A percentile compares a stretch with the other conserved stretches of the same genome.
phyloP scores from a whole-genome alignment of 2,329 filamentous ascomycete genomes.

The Penicillium sp. region DNA sequence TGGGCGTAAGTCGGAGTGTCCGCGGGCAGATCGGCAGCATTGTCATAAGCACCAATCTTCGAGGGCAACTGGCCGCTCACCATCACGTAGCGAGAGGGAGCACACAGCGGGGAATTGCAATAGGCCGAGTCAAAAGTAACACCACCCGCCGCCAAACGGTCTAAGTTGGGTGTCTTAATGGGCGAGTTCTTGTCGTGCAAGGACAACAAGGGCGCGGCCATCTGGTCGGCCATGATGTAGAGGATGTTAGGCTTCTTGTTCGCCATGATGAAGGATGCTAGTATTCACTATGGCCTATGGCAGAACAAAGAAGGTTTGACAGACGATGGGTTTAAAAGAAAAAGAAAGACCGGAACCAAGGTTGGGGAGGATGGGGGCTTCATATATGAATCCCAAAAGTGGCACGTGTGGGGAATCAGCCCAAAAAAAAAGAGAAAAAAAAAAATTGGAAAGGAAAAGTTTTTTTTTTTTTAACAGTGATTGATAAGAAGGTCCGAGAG shows the following conservation, averaged over 20 bases:
- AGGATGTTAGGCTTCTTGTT: constrained; percentile 70
- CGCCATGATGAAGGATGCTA: constrained; percentile 29
- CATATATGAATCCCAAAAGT: constrained; percentile 18
- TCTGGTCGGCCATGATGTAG: constrained; percentile 97
- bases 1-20: constrained; percentile 91
- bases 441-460: constrained; percentile 3
- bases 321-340: constrained; percentile 2
- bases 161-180: constrained; percentile 90
- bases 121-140: constrained; percentile 94
- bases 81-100: constrained; percentile 91
- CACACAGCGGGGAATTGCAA: constrained; percentile 90
- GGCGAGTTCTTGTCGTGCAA: constrained; percentile 87
- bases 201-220: constrained; percentile 85
- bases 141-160: constrained; percentile 75
- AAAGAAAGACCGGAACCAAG: constrained; percentile 5
- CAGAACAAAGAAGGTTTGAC: neutral
- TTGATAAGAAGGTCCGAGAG: constrained; percentile 3
- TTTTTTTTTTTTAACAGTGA: neutral
- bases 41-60: constrained; percentile 90
- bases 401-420: constrained; percentile 18
- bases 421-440: neutral
- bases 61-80: constrained; percentile 89
- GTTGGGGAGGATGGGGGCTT: constrained; percentile 5
- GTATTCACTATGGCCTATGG: neutral
- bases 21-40: constrained; percentile 78